Percentiles rank a stretch among this genome's conserved stretches.
These are phyloP conservation scores for Candida oleophila DNA, from an alignment of 805 yeast genomes.

Conservation along the genomic window DNA sequence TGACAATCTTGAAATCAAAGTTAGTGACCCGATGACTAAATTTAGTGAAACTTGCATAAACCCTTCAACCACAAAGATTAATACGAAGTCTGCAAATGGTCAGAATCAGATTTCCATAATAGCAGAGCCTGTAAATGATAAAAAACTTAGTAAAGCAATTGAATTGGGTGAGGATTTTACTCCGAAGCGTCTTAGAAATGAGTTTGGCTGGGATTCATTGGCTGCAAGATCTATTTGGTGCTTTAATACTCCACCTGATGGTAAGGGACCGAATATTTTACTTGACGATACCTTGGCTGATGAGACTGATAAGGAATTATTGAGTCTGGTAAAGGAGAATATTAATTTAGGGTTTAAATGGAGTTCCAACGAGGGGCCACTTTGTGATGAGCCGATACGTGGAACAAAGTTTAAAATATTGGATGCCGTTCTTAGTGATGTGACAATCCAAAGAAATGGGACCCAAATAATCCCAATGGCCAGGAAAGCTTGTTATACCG, in stretches of 20 bases:
- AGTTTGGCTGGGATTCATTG: constrained; percentile 78
- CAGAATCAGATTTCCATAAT: constrained; percentile 61
- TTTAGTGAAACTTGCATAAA: constrained; percentile 77
- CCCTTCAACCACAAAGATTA: constrained; percentile 64
- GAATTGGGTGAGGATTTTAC: constrained; percentile 49
- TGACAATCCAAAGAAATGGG: constrained; percentile 48
- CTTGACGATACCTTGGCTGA: constrained; percentile 67
- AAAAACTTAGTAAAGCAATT: constrained; percentile 52
- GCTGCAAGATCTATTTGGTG: constrained; percentile 83
- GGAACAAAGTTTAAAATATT: constrained; percentile 70
- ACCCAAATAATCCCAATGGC: constrained; percentile 80
- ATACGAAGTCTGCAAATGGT: constrained; percentile 52
- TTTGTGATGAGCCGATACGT: constrained; percentile 81
- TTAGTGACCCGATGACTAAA: constrained; percentile 79
- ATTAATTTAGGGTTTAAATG: constrained; percentile 80
- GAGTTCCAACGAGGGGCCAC: constrained; percentile 84
- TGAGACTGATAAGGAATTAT: constrained; percentile 59
- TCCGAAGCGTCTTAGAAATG: constrained; percentile 53
- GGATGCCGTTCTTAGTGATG: constrained; percentile 52
- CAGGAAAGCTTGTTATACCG: constrained; percentile 80
- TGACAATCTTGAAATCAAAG: constrained; percentile 63
- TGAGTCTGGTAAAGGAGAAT: constrained; percentile 49
- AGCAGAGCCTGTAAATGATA: constrained; percentile 68
- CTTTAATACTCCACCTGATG: constrained; percentile 56
- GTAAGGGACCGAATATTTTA: constrained; percentile 48